Evolutionary conservation across 345 rosid genomes (phyloP), one percentile per base, ranked within the genome.

Genomic region (Eucalyptus camaldulensis): DNA sequence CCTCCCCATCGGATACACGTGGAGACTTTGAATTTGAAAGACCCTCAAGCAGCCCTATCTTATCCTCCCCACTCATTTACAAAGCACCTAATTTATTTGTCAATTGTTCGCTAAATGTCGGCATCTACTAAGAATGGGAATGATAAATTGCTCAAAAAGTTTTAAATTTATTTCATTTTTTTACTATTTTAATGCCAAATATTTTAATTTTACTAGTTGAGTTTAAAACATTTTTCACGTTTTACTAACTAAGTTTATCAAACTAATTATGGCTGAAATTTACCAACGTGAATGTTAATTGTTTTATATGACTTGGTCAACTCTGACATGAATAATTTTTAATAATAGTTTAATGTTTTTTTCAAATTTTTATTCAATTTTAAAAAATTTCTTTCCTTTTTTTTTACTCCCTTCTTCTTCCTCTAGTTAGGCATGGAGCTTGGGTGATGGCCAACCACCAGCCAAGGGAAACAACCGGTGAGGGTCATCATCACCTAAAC

Each of bases 371-470:
- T 54, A 22, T 54, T 4, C 27, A 56, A 21, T 1, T 56, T 56
- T 4, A 2, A 8, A 51, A 51, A 3, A 1, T 7, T 56, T 22
- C 1, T 8, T 21, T 56, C 1, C 11, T 2, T 54, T 22, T 53
- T 17, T 21, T 54, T 22, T 3, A 7, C 8, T 24, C 25, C 60
- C 22, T 56, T 21, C 60, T 22, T 21, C 3, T 56, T 56, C 27
- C 60, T 22, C 12, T 56, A 56, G 1, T 3, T 22, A 56, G 27
- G 1, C 0, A 0, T 54, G 25, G 60, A 8, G 60, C 60, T 54
- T 54, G 5, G 27, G 27, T 22, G 25, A 21, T 54, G 1, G 27
- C 0, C 1, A 0, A 2, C 25, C 25, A 22, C 5, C 1, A 19
- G 11, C 60, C 60, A 54, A 21, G 25, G 60, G 56, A 51, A 51